These are phyloP conservation scores for Candida easanensis DNA, from an alignment of 805 yeast genomes.

Conservation along the genomic window DNA sequence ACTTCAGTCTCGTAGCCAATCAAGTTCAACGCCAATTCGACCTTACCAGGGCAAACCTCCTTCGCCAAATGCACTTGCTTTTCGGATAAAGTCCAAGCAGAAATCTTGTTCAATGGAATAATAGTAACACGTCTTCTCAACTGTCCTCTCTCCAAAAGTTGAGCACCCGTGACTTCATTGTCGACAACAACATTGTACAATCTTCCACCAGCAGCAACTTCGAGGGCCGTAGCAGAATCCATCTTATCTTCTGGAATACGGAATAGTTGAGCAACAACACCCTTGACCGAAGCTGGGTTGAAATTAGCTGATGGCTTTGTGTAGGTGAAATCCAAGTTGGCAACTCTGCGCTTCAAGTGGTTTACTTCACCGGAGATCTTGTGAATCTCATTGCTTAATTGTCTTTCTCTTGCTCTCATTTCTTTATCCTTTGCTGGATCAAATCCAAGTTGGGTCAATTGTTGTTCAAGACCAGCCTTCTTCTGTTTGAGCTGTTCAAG, in stretches of 20 bases:
- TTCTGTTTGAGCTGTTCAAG: constrained; percentile 41
- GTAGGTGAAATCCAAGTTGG: constrained; percentile 75
- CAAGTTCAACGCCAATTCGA: constrained; percentile 83
- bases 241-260: constrained; percentile 51
- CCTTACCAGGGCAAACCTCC: constrained; percentile 74
- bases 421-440: constrained; percentile 43
- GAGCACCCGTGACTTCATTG: constrained; percentile 79
- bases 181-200: constrained; percentile 90
- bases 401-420: constrained; percentile 44
- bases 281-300: constrained; percentile 64
- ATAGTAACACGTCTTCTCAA: constrained; percentile 82
- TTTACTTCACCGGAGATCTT: constrained; percentile 47
- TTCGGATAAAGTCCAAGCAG: constrained; percentile 53
- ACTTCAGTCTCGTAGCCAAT: constrained; percentile 73
- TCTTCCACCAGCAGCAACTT: constrained; percentile 91
- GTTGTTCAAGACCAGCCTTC: constrained; percentile 36
- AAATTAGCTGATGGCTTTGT: constrained; percentile 61
- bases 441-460: constrained; percentile 55
- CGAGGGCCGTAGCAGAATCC: constrained; percentile 77
- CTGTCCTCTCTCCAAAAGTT: constrained; percentile 73
- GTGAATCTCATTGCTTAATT: constrained; percentile 42
- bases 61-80: constrained; percentile 64
- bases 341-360: constrained; percentile 55
- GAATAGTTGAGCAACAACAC: constrained; percentile 87
- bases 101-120: constrained; percentile 85